Conservation (phyloP, 2,329 filamentous ascomycete genomes). For the Aspergillus brunneoviolaceus region DNA sequence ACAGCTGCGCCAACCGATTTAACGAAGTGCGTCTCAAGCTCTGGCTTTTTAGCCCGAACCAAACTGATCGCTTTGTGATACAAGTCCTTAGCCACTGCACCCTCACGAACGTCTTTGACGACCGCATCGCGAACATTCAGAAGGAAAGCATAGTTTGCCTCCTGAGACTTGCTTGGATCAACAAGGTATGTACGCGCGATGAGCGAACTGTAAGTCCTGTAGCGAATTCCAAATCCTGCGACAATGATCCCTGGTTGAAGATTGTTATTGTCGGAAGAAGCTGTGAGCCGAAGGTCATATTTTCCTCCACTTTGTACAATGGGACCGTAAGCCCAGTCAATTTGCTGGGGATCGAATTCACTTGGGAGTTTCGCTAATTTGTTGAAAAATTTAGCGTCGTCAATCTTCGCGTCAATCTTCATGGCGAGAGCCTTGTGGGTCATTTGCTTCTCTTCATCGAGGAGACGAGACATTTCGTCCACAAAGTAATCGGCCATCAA, state of each 20-base stretch:
- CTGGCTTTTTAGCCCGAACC: conserved; percentile 87
- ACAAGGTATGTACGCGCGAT: conserved; percentile 94
- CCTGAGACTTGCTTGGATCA: conserved; percentile 93
- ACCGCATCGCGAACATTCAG: conserved; percentile 82
- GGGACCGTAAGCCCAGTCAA: conserved; percentile 92
- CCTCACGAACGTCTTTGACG: conserved; percentile 86
- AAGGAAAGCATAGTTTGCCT: conserved; percentile 89
- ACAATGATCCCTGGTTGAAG: conserved; percentile 93
- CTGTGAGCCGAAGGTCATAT: conserved; percentile 82
- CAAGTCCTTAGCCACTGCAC: conserved; percentile 80
- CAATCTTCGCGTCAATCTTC: conserved; percentile 86
- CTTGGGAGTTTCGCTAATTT: conserved; percentile 75
- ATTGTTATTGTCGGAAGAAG: conserved; percentile 76
- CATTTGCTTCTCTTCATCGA: conserved; percentile 96
- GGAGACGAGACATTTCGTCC: conserved; percentile 94
- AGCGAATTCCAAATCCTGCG: conserved; percentile 84
- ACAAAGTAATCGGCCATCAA: conserved; percentile 96
- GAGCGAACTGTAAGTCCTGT: conserved; percentile 92
- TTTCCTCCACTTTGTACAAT: conserved; percentile 93
- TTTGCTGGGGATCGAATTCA: conserved; percentile 81
- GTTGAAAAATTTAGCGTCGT: conserved; percentile 92
- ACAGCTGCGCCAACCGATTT: conserved; percentile 91
- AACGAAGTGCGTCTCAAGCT: conserved; percentile 90
- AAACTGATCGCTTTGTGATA: conserved; percentile 82
- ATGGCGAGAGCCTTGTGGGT: conserved; percentile 83